These are phyloP conservation scores for Peniophora sp. DNA, from an alignment of 1,284 basidiomycete species.

Conservation along the genomic window DNA sequence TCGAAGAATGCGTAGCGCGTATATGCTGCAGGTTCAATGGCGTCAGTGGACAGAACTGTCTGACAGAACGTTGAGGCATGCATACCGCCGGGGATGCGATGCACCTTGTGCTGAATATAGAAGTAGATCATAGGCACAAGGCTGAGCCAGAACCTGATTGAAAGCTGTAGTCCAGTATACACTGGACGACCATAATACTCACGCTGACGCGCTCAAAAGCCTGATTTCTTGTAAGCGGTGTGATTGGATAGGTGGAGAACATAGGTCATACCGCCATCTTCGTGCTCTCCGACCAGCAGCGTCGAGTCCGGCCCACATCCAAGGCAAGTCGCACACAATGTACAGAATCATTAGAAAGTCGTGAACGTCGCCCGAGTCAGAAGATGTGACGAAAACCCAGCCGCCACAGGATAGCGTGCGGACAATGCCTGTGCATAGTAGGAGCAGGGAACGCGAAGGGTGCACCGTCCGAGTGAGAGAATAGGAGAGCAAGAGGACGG, in stretches of 20 bases:
- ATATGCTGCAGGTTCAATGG: constrained; percentile 49
- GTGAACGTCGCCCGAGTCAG: constrained; percentile 75
- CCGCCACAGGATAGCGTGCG: constrained; percentile 84
- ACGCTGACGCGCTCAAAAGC: constrained; percentile 42
- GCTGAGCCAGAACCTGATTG: constrained; percentile 58
- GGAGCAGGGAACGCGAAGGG: constrained; percentile 33
- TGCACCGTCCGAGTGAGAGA: constrained; percentile 37
- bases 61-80: constrained; percentile 1
- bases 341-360: constrained; percentile 88
- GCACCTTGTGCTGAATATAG: constrained; percentile 79
- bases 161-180: neutral
- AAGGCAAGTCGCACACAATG: constrained; percentile 75
- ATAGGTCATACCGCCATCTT: constrained; percentile 15
- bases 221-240: too few species aligned
- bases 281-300: constrained; percentile 22
- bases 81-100: constrained; percentile 72
- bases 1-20: constrained; percentile 82
- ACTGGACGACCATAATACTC: constrained; percentile 16
- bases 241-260: too few species aligned
- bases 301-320: constrained; percentile 73
- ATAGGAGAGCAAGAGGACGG: constrained; percentile 67
- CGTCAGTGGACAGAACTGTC: constrained; percentile 1
- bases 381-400: constrained; percentile 89
- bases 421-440: constrained; percentile 61
- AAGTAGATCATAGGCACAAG: constrained; percentile 77